Base-by-base conservation (phyloP, 805 yeast genomes). In the Yamadazyma takamatsuzukensis region DNA sequence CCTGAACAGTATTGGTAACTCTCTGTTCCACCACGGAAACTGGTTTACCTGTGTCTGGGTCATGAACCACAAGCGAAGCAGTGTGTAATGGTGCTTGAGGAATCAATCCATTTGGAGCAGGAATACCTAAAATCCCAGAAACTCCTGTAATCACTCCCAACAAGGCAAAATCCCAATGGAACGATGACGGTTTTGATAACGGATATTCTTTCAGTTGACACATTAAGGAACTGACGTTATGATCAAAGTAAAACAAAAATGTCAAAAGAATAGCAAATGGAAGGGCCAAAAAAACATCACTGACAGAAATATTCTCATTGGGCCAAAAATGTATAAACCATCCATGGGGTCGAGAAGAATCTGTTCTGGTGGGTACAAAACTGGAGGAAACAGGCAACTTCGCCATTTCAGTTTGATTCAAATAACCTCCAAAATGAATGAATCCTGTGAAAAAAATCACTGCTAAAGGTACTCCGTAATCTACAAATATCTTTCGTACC, bases 11-110 rank as follows among this genome's bases (percentile, higher is more conserved):
- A 50, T 93, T 93, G 2, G 94, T 80, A 32, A 88, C 66, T 27
- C 98, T 59, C 54, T 90, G 98, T 51, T 90, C 98, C 4, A 93
- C 95, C 7, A 89, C 88, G 3, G 74, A 58, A 1, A 64, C 51
- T 1, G 74, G 65, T 31, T 48, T 38, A 1, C 68, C 70, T 4
- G 56, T 41, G 19, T 45, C 33, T 39, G 53, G 53, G 32, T 71
- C 70, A 41, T 70, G 69, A 10, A 83, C 78, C 25, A 86, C 72
- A 18, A 90, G 59, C 0, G 96, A 76, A 25, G 72, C 74, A 0
- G 97, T 88, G 48, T 90, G 98, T 21, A 93, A 53, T 2, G 97
- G 97, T 0, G 98, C 97, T 56, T 90, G 98, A 1, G 98, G 98
- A 27, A 90, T 90, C 19, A 90, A 66, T 0, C 98, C 98, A 58